Evolutionary conservation across 108 stramenopile species (phyloP).

Genomic region (Cylindrotheca closterium): DNA sequence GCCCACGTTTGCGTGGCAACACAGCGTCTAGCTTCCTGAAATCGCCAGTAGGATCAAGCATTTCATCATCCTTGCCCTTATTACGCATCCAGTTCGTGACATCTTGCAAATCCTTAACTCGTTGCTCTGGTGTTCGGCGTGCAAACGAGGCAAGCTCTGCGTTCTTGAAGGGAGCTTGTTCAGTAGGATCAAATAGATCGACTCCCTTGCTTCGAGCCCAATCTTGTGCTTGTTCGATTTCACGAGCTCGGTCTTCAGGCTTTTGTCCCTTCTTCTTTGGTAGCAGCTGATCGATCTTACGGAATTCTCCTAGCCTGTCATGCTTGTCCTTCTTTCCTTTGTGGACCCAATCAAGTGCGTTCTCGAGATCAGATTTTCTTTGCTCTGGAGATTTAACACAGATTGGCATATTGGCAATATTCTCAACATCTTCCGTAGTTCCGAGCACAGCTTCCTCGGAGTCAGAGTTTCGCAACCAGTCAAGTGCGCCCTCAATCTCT

Average conservation of each 20-base stretch:
- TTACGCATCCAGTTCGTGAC: conserved; percentile 3
- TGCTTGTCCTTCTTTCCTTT: background rate
- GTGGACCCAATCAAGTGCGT: conserved; percentile 27
- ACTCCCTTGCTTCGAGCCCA: conserved; percentile 24
- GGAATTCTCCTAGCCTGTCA: conserved; percentile 10
- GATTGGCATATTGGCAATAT: conserved; percentile 2
- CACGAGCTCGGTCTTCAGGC: conserved; percentile 30
- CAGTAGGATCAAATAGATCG: conserved; percentile 13
- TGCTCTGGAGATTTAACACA: conserved; percentile 14
- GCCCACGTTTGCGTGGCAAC: conserved; percentile 1
- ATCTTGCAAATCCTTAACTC: conserved; percentile 1
- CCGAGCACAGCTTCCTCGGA: background rate
- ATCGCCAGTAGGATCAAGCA: conserved; percentile 14
- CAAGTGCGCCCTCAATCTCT: conserved; percentile 11
- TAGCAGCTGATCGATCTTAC: conserved; percentile 21
- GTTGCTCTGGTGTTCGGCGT: too few species aligned
- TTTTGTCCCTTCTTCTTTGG: conserved; percentile 22
- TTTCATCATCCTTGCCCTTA: conserved; percentile 4
- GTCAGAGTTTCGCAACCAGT: conserved; percentile 14
- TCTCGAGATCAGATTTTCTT: conserved; percentile 3
- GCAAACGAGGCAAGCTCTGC: background rate
- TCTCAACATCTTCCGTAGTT: background rate
- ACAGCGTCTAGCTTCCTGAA: conserved; percentile 10
- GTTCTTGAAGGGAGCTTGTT: too few species aligned
- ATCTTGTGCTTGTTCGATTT: conserved; percentile 34